Base-by-base conservation (phyloP, 495 filamentous ascomycete genomes). In the Apodospora peruviana region DNA sequence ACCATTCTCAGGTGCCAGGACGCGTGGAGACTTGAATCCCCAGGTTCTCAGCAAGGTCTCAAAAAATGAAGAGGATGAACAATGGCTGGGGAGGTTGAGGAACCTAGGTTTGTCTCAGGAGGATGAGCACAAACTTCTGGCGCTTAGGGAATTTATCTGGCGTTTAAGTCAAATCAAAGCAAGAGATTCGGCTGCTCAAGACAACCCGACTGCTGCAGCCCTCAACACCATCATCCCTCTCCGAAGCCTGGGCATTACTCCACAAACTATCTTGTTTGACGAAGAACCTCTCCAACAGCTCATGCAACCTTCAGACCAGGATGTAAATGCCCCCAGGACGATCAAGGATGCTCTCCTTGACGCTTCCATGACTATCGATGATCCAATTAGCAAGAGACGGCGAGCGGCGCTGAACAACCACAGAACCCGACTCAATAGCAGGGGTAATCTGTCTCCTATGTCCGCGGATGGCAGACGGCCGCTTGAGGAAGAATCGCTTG, bases 41-140 rank as follows among this genome's bases (percentile, higher is more conserved):
- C 59, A 66, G 24, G 54, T 64, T 14, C 50, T 72, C 0, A 69
- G 62, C 42, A 80, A 73, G 59, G 56, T 81, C 1, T 53, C 74
- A 0, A 90, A 80, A 59, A 96, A 91, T 57, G 90, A 95, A n/a
- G 91, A 96, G 62, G 94, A 99, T 63, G 90, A 96, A 47, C 83
- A 90, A 58, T 99, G 94, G 94, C 72, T 99, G n/a, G 71, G 71
- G 17, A 81, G 86, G 43, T 68, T 99, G 24, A 79, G 88, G 24
- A 91, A 87, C 51, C 78, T 93, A 32, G 91, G 93, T 0, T 87
- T 99, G 79, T 65, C 72, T 1, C 50, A 70, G 0, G 91, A 95
- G 38, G 94, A 99, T 56, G 94, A 99, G 48, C 81, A 85, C 54
- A 99, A 99, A 60, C 69, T 99, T 8, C 68, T 96, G 17, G 85